Evolutionary conservation across 2,329 filamentous ascomycete species (phyloP).

Genomic region (Neofusicoccum kwambonambiense): DNA sequence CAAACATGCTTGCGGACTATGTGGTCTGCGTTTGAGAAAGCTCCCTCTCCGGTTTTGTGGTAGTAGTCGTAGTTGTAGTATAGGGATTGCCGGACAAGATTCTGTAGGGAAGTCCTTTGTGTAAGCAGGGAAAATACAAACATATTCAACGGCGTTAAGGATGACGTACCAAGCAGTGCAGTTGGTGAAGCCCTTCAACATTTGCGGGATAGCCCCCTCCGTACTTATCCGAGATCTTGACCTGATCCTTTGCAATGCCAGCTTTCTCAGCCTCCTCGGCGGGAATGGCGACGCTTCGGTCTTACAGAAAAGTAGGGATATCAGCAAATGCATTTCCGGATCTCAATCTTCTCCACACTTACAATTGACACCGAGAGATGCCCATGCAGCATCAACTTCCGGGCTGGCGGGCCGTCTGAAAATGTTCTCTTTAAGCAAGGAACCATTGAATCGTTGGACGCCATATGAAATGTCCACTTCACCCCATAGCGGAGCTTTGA

Average conservation of each 20-base stretch:
- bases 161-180: slow-evolving; percentile 55
- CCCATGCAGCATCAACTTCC: slow-evolving; percentile 60
- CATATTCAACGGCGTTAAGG: not conserved
- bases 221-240: slow-evolving; percentile 55
- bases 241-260: slow-evolving; percentile 55
- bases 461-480: slow-evolving; percentile 45
- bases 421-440: slow-evolving; percentile 54
- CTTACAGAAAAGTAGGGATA: slow-evolving; percentile 52
- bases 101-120: slow-evolving; percentile 35
- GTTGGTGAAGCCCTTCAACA: slow-evolving; percentile 56
- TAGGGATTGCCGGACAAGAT: slow-evolving; percentile 58
- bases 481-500: slow-evolving; percentile 33
- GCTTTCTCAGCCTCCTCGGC: slow-evolving; percentile 49
- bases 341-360: slow-evolving; percentile 48
- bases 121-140: not conserved
- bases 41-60: slow-evolving; percentile 47
- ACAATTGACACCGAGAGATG: slow-evolving; percentile 53
- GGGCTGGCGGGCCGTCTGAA: slow-evolving; percentile 52
- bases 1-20: slow-evolving; percentile 58
- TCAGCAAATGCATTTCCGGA: slow-evolving; percentile 58
- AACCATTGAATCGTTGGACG: slow-evolving; percentile 54
- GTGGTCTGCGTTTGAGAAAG: slow-evolving; percentile 56
- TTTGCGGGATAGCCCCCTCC: slow-evolving; percentile 61
- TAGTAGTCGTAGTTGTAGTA: slow-evolving; percentile 63
- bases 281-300: slow-evolving; percentile 48